Evolutionary conservation across 257 asterid species (phyloP).

Genomic region (Petunia axillaris): DNA sequence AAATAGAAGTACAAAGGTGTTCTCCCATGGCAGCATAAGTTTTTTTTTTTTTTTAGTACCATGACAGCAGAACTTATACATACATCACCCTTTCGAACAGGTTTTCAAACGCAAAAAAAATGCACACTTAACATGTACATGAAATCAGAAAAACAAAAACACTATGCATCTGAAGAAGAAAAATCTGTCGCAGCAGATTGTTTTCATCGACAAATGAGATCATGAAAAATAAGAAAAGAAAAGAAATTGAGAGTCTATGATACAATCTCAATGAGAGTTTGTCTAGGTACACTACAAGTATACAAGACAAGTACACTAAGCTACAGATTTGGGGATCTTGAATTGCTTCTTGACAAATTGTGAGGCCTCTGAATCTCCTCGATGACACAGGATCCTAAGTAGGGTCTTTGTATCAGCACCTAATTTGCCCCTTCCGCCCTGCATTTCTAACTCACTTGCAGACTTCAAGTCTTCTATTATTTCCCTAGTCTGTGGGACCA

Average conservation of each 20-base stretch:
- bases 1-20: background rate
- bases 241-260: background rate
- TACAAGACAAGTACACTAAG: conserved; percentile 33
- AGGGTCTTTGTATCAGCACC: conserved; percentile 88
- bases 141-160: background rate
- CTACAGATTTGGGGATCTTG: conserved; percentile 78
- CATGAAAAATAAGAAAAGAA: background rate
- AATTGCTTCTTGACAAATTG: conserved; percentile 96
- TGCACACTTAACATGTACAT: conserved; percentile 16
- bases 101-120: background rate
- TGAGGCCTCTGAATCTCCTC: conserved; percentile 90
- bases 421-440: conserved; percentile 75
- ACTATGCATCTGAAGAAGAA: background rate
- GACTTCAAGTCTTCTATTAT: conserved; percentile 84
- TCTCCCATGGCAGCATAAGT: background rate
- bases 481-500: conserved; percentile 72
- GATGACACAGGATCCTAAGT: conserved; percentile 78
- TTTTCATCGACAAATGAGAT: conserved; percentile 12
- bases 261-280: background rate
- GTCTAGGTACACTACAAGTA: background rate
- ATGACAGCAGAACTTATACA: background rate
- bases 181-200: background rate
- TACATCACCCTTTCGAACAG: background rate
- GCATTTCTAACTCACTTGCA: conserved; percentile 74
- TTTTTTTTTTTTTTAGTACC: no score